These are phyloP conservation scores for Ogataea nonfermentans DNA, from an alignment of 805 yeast species.

Conservation along the genomic window DNA sequence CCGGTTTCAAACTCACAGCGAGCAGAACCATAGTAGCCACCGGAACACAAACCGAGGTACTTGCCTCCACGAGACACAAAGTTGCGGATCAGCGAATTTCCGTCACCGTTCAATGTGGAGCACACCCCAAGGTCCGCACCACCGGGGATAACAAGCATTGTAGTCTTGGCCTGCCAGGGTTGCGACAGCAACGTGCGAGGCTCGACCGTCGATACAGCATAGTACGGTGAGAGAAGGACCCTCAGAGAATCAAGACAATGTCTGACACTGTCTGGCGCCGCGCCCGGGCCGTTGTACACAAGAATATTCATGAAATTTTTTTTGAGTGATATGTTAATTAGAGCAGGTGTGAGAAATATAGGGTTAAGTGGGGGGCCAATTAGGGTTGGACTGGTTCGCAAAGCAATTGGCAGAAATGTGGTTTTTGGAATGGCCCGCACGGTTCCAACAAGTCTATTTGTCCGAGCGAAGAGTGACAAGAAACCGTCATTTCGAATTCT, in stretches of 20 bases:
- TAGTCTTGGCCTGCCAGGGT: constrained; percentile 84
- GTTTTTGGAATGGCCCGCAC: neutral
- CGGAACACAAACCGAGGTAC: constrained; percentile 90
- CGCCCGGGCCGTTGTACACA: constrained; percentile 76
- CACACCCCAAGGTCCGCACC: constrained; percentile 95
- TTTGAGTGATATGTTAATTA: constrained; percentile 4
- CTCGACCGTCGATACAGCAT: constrained; percentile 76
- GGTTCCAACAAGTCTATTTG: neutral
- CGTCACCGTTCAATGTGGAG: constrained; percentile 64
- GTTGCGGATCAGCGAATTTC: constrained; percentile 57
- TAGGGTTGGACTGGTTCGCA: neutral
- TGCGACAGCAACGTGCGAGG: constrained; percentile 64
- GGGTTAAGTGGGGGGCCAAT: constrained; percentile 1
- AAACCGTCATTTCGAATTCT: constrained; percentile 30
- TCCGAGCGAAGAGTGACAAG: constrained; percentile 18
- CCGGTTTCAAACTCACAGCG: constrained; percentile 85
- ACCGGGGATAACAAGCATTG: constrained; percentile 86
- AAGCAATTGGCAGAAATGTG: neutral
- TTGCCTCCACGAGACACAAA: constrained; percentile 79
- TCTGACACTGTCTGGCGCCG: constrained; percentile 82
- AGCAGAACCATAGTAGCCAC: constrained; percentile 80
- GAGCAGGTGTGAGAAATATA: constrained; percentile 4
- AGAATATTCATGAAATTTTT: constrained; percentile 55
- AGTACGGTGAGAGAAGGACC: constrained; percentile 74
- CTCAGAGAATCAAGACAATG: constrained; percentile 80